phyloP scores from a whole-genome alignment of 192 early-diverging fungal species.

The Physocladia obscura region DNA sequence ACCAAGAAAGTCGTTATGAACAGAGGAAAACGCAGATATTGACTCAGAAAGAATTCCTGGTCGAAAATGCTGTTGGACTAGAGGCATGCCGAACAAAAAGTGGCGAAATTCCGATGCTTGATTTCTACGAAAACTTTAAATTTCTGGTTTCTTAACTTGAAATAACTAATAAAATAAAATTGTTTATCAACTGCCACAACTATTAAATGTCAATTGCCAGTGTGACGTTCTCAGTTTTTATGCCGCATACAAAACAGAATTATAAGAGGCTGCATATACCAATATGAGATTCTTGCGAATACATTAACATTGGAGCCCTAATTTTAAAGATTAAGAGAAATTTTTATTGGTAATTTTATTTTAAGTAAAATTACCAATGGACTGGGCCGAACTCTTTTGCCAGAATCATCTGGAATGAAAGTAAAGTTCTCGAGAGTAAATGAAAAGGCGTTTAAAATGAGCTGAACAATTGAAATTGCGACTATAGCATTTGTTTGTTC shows the following conservation, averaged over 20 bases:
- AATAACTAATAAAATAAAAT: too few relatives aligned
- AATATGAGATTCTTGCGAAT: conserved; percentile 31
- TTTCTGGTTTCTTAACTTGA: not conserved
- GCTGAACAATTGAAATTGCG: not conserved
- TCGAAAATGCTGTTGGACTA: conserved; percentile 69
- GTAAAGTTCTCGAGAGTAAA: conserved; percentile 33
- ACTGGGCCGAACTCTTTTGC: not conserved
- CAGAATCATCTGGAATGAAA: conserved; percentile 8
- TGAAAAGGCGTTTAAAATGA: not conserved
- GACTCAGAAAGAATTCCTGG: conserved; percentile 79
- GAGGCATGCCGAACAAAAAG: conserved; percentile 72
- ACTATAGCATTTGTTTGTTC: not conserved
- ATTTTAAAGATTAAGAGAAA: too few relatives aligned
- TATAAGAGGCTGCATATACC: conserved; percentile 31
- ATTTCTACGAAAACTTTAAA: conserved; percentile 87
- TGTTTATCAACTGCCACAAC: too few relatives aligned
- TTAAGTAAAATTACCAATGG: too few relatives aligned
- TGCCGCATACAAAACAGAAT: too few relatives aligned
- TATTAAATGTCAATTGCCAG: too few relatives aligned
- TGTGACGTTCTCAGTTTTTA: too few relatives aligned
- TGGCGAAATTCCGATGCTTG: conserved; percentile 93
- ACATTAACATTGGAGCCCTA: conserved; percentile 35
- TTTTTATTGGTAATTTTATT: too few relatives aligned
- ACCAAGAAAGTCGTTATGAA: conserved; percentile 16
- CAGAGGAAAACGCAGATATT: too few relatives aligned